Base-by-base conservation (phyloP, 331 rosid species). In the Rhamnella rubrinervis region DNA sequence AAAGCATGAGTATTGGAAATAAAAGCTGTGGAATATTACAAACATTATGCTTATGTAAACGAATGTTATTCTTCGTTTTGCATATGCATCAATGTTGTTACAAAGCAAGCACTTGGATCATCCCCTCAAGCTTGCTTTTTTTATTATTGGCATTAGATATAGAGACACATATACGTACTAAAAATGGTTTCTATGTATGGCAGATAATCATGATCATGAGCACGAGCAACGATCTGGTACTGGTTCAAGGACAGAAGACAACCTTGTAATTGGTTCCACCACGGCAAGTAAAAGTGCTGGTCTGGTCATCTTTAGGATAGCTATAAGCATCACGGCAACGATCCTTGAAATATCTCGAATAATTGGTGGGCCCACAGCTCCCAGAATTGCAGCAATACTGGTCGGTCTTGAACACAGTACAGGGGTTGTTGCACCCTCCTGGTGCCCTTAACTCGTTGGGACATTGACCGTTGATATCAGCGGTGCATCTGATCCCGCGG, bases 201-300 rank as follows among this genome's bases (percentile, higher is more conserved):
- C 35, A 31, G 35, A 31, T 31, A 6, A 4, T 31, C 5, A 31
- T 31, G 35, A 31, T 31, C 35, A 31, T 31, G 35, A 31, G 35
- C 35, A 31, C 23, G 23, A 23, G 23, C 23, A 23, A 31, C 2
- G 18, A 49, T 12, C 18, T 16, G 6, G 20, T 64, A 41, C 19
- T 14, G 19, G 12, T 28, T 68, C 53, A n/a, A 7, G 80, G 70
- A 49, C 82, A 78, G 26, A 78, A 78, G 19, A 72, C 78, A 38
- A 61, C 82, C 74, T 12, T 61, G 35, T 72, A 78, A 57, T 72
- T 56, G 2, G 74, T 59, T 15, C 82, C 82, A 1, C 71, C 70
- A 37, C 78, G 75, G 47, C 82, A 78, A 8, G 75, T 67, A 51
- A 78, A 67, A 12, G 40, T 17, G 40, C 82, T 67, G 6, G 67